Conservation (phyloP, 805 yeast species). For the Metschnikowia gelsemii region DNA sequence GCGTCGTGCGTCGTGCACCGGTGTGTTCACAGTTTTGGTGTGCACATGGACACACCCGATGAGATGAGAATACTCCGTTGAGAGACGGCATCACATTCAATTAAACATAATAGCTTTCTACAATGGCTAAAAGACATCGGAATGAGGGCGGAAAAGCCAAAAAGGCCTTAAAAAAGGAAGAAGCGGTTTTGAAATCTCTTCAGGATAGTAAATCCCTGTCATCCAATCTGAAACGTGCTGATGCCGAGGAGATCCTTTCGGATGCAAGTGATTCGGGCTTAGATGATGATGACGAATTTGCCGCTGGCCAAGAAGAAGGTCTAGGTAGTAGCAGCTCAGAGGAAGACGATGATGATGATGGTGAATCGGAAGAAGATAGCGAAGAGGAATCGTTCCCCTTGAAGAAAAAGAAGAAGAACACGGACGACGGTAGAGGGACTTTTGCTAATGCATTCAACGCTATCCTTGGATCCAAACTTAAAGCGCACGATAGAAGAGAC, state of each 20-base stretch:
- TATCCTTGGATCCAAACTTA: slow-evolving; percentile 77
- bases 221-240: not conserved
- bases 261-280: slow-evolving; percentile 21
- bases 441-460: slow-evolving; percentile 85
- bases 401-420: slow-evolving; percentile 55
- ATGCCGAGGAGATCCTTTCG: slow-evolving; percentile 1
- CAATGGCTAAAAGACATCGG: slow-evolving; percentile 11
- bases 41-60: slow-evolving; percentile 9
- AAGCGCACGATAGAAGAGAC: slow-evolving; percentile 84
- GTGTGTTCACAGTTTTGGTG: slow-evolving; percentile 2
- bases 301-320: slow-evolving; percentile 21
- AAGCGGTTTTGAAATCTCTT: not conserved
- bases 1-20: not conserved
- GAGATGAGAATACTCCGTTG: slow-evolving; percentile 3
- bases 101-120: not conserved
- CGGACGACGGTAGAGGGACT: slow-evolving; percentile 68
- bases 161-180: not conserved
- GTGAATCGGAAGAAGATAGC: slow-evolving; percentile 14
- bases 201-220: not conserved
- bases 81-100: not conserved
- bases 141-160: not conserved
- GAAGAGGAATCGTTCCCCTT: slow-evolving; percentile 37
- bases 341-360: slow-evolving; percentile 12
- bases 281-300: slow-evolving; percentile 30
- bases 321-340: slow-evolving; percentile 13